phyloP scores from a whole-genome alignment of 1,284 basidiomycete genomes.

The Lentinus polychrous region DNA sequence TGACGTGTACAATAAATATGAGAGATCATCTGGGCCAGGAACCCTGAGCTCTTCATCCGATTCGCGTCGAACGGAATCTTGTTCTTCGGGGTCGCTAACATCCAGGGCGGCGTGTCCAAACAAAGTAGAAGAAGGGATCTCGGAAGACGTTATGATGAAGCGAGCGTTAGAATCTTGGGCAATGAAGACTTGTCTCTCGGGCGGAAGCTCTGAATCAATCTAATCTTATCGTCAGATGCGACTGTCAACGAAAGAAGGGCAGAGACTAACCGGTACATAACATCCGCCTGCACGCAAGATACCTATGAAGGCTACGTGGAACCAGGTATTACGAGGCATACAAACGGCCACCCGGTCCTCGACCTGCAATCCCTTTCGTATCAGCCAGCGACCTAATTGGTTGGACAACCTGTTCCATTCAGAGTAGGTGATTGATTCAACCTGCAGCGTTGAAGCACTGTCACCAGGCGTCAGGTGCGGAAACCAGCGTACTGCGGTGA shows the following conservation, averaged over 20 bases:
- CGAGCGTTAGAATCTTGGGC: conserved; percentile 36
- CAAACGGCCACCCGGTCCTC: conserved; percentile 45
- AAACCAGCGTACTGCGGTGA: conserved; percentile 35
- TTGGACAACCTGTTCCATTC: conserved; percentile 34
- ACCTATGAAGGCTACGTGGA: conserved; percentile 39
- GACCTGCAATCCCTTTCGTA: conserved; percentile 28
- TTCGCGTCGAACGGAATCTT: conserved; percentile 23
- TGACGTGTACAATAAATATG: conserved; percentile 49
- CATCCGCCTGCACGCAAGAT: conserved; percentile 46
- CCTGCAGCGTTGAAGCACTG: conserved; percentile 14
- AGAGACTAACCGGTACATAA: conserved; percentile 41
- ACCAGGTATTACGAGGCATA: conserved; percentile 36
- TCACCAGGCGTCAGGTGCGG: conserved; percentile 26
- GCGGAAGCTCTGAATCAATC: conserved; percentile 48
- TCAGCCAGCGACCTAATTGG: conserved; percentile 37
- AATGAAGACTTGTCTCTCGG: conserved; percentile 42
- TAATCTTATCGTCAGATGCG: conserved; percentile 14
- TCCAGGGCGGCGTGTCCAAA: conserved; percentile 29
- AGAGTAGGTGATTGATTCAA: conserved; percentile 29
- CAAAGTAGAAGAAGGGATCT: conserved; percentile 18
- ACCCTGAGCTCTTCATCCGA: conserved; percentile 24
- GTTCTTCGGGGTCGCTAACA: conserved; percentile 22
- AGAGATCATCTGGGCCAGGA: conserved; percentile 28
- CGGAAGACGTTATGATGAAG: conserved; percentile 34
- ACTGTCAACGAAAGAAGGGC: conserved; percentile 4